Base-by-base conservation (phyloP, 805 yeast genomes). In the Candida alai region DNA sequence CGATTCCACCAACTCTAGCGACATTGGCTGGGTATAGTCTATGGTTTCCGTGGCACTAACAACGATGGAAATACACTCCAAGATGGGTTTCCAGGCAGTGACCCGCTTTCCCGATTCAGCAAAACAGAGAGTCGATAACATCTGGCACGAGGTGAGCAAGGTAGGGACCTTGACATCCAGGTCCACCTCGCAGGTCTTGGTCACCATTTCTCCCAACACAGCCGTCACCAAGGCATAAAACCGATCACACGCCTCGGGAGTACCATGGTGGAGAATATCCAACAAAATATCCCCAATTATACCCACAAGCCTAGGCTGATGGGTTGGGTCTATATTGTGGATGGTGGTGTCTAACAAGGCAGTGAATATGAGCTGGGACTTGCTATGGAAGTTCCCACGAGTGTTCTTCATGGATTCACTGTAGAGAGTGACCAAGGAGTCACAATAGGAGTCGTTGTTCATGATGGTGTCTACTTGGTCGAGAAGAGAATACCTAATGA, bases 341-440 rank as follows among this genome's bases (percentile, higher is more conserved):
- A 68, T 44, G 2, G 60, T 52, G 19, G 60, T 58, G n/a, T 62
- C 59, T 1, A 77, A 35, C 10, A 78, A 44, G 5, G 58, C 56
- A 2, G 65, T 57, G 27, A 84, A 51, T 5, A 86, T 75, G 1
- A 58, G 35, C 1, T 65, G 52, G 0, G 88, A 65, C 51, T 78
- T 85, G 1, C 96, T 83, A 54, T 90, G 95, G 40, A 89, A 65
- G 0, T 83, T 69, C 4, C 76, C 82, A 10, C 73, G 73, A 0
- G 95, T 78, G 28, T 86, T 78, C 42, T 74, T 80, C 54, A 89
- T 65, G 0, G 96, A 65, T 50, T 86, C 95, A 3, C 87, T 66
- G 50, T 78, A 78, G 26, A 89, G 67, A 5, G 70, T 66, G 2
- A 75, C 67, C 27, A 85, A 53, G 0, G 95, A 70, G 10, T 62